phyloP scores from a whole-genome alignment of 805 yeast genomes.

The Yarrowia porcina region DNA sequence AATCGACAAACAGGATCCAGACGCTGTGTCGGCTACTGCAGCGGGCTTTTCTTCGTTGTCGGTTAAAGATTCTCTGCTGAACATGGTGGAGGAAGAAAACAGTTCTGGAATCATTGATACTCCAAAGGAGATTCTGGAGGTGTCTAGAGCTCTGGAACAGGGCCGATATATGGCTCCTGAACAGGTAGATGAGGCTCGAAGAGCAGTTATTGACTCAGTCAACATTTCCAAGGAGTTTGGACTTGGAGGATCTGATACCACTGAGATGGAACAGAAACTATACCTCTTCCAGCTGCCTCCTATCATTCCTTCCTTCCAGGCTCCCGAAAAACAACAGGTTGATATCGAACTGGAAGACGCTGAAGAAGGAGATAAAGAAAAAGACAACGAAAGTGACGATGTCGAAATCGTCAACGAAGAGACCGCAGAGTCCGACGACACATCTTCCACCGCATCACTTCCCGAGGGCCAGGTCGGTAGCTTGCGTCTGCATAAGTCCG shows the following conservation, averaged over 20 bases:
- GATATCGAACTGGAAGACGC: conserved; percentile 26
- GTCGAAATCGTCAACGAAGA: conserved; percentile 25
- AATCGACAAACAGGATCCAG: conserved; percentile 29
- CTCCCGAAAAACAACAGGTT: conserved; percentile 27
- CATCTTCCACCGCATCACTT: background rate
- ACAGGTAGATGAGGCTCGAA: conserved; percentile 24
- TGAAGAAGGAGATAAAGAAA: background rate
- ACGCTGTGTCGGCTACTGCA: conserved; percentile 19
- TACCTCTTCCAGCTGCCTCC: conserved; percentile 51
- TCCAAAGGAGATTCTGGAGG: conserved; percentile 24
- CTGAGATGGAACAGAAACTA: conserved; percentile 34
- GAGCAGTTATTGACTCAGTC: background rate
- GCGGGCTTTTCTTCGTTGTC: background rate
- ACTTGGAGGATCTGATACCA: conserved; percentile 16
- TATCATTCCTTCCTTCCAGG: conserved; percentile 43
- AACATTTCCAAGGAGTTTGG: conserved; percentile 19
- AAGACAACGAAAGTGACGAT: conserved; percentile 25
- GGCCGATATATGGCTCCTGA: conserved; percentile 23
- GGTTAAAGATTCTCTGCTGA: background rate
- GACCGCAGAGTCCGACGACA: background rate
- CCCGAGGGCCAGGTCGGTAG: conserved; percentile 65
- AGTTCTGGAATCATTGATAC: background rate
- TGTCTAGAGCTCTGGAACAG: conserved; percentile 15
- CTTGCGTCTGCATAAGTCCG: conserved; percentile 76
- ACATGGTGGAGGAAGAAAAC: background rate